Evolutionary conservation across 345 rosid genomes (phyloP).

Genomic region (Salix dunnii): DNA sequence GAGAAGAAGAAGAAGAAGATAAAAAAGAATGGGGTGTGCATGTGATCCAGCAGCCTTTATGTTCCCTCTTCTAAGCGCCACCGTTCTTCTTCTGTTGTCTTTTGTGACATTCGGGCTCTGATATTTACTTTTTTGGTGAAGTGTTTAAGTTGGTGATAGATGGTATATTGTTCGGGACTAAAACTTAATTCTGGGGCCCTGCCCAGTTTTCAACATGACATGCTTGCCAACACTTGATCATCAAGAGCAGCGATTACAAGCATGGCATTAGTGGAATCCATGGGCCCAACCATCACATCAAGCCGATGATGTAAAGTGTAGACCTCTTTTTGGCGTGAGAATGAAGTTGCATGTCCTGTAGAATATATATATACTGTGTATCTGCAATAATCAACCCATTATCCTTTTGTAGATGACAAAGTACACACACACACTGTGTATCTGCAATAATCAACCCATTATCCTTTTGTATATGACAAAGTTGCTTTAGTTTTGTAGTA

Average conservation of each 20-base stretch:
- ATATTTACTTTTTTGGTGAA: conserved; percentile 14
- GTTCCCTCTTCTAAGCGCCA: conserved; percentile 52
- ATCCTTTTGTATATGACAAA: conserved; percentile 19
- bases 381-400: neutral
- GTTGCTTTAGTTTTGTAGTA: conserved; percentile 20
- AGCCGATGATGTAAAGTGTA: conserved; percentile 4
- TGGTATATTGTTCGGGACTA: conserved; percentile 16
- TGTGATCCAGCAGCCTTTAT: conserved; percentile 81
- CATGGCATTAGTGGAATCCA: conserved; percentile 40
- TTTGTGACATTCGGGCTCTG: conserved; percentile 38
- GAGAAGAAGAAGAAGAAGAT: conserved; percentile 29
- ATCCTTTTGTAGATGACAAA: conserved; percentile 19
- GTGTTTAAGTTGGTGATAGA: conserved; percentile 38
- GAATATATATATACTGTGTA: conserved; percentile 9
- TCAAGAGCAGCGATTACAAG: conserved; percentile 37
- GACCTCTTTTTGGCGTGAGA: conserved; percentile 2
- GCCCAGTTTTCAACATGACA: conserved; percentile 21
- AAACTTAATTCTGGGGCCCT: conserved; percentile 25
- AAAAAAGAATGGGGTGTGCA: conserved; percentile 58
- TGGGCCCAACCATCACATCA: conserved; percentile 27
- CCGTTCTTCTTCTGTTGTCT: conserved; percentile 26
- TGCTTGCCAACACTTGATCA: conserved; percentile 28
- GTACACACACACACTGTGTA: too few species aligned
- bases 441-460: neutral
- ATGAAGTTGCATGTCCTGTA: conserved; percentile 8